Evolutionary conservation across 2,329 filamentous ascomycete species (phyloP).

Genomic region (Coniochaeta hoffmannii): DNA sequence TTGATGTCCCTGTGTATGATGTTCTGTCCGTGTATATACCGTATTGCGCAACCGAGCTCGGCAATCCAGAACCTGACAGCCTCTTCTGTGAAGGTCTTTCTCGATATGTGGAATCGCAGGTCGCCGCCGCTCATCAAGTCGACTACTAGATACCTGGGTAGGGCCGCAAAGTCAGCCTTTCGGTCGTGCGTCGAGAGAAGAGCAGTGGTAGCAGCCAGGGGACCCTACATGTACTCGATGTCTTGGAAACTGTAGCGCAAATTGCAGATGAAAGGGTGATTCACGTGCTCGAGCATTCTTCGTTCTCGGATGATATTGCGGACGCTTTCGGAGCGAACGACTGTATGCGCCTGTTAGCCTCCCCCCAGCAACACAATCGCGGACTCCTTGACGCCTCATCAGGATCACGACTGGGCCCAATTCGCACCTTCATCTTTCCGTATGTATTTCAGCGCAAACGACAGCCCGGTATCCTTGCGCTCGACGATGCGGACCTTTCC

Average conservation of each 20-base stretch:
- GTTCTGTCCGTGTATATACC: conserved; percentile 77
- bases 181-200: background rate
- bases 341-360: conserved; percentile 36
- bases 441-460: conserved; percentile 97
- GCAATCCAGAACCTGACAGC: conserved; percentile 96
- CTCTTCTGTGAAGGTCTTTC: conserved; percentile 97
- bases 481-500: conserved; percentile 98
- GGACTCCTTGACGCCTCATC: background rate
- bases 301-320: conserved; percentile 97
- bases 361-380: conserved; percentile 1
- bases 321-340: conserved; percentile 94
- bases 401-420: background rate
- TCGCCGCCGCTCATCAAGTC: conserved; percentile 98
- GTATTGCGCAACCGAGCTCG: conserved; percentile 83
- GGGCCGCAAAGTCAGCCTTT: conserved; percentile 41
- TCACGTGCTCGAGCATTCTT: conserved; percentile 95
- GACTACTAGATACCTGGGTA: conserved; percentile 87
- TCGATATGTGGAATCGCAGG: conserved; percentile 91
- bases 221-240: conserved; percentile 86
- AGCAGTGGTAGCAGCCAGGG: background rate
- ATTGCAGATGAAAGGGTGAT: conserved; percentile 97
- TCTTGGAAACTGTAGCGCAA: conserved; percentile 98
- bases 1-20: conserved; percentile 91
- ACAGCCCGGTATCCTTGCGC: conserved; percentile 87
- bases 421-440: conserved; percentile 89